Conservation (phyloP, 768 basidiomycete species). For the Rhizopogon vinicolor region DNA sequence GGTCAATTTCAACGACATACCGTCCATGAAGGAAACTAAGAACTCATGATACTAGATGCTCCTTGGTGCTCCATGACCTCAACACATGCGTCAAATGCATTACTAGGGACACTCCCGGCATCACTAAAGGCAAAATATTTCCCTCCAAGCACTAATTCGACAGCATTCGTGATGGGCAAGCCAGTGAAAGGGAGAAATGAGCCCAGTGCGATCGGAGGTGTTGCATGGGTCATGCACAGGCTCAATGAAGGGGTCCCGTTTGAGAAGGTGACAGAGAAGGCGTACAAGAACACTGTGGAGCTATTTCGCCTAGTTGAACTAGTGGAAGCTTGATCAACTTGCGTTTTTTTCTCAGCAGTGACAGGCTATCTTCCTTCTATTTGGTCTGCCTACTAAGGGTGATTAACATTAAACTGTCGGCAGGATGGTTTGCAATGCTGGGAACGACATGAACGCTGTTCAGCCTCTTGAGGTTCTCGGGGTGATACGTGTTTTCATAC, state of each 20-base stretch:
- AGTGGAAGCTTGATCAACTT: not conserved
- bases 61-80: slow-evolving; percentile 73
- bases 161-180: slow-evolving; percentile 53
- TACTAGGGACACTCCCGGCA: slow-evolving; percentile 44
- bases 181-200: slow-evolving; percentile 79
- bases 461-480: too few relatives aligned
- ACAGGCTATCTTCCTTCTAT: too few relatives aligned
- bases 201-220: slow-evolving; percentile 56
- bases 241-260: slow-evolving; percentile 42
- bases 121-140: slow-evolving; percentile 45
- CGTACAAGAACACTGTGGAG: slow-evolving; percentile 59
- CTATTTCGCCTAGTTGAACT: slow-evolving; percentile 50
- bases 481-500: too few relatives aligned
- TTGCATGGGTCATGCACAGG: slow-evolving; percentile 66
- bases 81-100: slow-evolving; percentile 54
- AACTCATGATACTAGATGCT: slow-evolving; percentile 39
- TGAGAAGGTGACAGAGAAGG: slow-evolving; percentile 50
- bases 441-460: too few relatives aligned
- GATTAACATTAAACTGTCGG: too few relatives aligned
- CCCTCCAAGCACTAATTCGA: slow-evolving; percentile 47
- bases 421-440: too few relatives aligned
- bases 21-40: not conserved
- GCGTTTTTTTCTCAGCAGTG: too few relatives aligned
- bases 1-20: slow-evolving; percentile 34
- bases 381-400: too few relatives aligned